Percentiles rank a stretch among this genome's conserved stretches.
These are phyloP conservation scores for Perkinsus chesapeaki DNA, from an alignment of 169 alveolate species.

Conservation along the genomic window DNA sequence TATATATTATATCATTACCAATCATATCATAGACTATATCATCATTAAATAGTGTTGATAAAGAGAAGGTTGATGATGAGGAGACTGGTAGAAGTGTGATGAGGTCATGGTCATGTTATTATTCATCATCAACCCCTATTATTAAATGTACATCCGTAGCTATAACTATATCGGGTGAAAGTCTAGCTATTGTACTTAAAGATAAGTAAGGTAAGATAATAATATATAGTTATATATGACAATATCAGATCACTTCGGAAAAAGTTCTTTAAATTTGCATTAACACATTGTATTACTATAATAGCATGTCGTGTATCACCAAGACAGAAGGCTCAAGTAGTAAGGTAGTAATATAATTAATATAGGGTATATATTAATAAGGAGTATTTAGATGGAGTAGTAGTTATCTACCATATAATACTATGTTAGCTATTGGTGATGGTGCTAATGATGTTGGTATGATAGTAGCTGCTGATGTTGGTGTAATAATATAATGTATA, in stretches of 20 bases:
- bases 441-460: conserved; percentile 99
- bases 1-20: too few species aligned
- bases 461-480: conserved; percentile 97
- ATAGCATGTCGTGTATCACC: conserved; percentile 98
- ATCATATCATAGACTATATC: too few species aligned
- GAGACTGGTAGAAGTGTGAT: too few species aligned
- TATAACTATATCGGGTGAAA: neutral
- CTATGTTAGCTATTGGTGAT: conserved; percentile 89
- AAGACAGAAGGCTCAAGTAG: conserved; percentile 90
- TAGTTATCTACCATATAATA: conserved; percentile 40
- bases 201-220: neutral
- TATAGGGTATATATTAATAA: conserved; percentile 47
- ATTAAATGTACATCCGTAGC: too few species aligned
- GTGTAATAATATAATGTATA: conserved; percentile 88
- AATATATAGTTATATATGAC: too few species aligned
- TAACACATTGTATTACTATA: conserved; percentile 47
- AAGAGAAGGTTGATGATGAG: too few species aligned
- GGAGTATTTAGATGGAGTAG: conserved; percentile 23
- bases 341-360: conserved; percentile 15
- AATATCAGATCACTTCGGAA: conserved; percentile 23
- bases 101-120: too few species aligned
- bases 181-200: neutral
- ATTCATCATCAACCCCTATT: too few species aligned
- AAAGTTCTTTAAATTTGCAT: conserved; percentile 35
- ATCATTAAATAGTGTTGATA: too few species aligned